These are phyloP conservation scores for Amaranthus hypochondriacus DNA, from an alignment of 148 eudicot genomes.

Conservation along the genomic window DNA sequence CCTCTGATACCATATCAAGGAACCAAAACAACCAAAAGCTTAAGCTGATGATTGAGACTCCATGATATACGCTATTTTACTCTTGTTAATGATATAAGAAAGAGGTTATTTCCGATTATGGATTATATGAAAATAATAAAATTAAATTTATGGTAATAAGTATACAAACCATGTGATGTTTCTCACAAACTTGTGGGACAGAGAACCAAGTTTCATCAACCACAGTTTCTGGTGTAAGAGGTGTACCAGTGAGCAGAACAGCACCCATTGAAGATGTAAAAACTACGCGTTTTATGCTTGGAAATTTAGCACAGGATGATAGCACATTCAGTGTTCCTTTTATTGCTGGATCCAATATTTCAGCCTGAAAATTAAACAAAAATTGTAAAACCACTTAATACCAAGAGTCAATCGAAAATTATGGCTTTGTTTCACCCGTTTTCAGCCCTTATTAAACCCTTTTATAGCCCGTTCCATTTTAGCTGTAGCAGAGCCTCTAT, in stretches of 20 bases:
- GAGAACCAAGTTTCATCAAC: slow-evolving; percentile 55
- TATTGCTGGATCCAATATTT: slow-evolving; percentile 51
- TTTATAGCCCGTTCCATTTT: too few relatives aligned
- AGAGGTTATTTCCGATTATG: too few relatives aligned
- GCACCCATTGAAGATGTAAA: slow-evolving; percentile 46
- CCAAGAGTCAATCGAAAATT: too few relatives aligned
- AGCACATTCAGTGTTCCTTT: slow-evolving; percentile 60
- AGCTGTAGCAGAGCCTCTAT: too few relatives aligned
- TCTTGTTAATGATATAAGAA: too few relatives aligned
- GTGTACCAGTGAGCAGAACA: slow-evolving; percentile 10
- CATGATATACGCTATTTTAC: too few relatives aligned
- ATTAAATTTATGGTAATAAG: not conserved
- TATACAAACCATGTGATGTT: slow-evolving; percentile 21
- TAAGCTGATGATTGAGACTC: too few relatives aligned
- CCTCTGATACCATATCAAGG: too few relatives aligned
- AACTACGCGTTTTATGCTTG: slow-evolving; percentile 40
- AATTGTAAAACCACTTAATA: not conserved
- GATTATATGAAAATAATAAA: too few relatives aligned
- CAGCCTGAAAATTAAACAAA: slow-evolving; percentile 33
- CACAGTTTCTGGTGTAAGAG: slow-evolving; percentile 24
- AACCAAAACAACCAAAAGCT: too few relatives aligned
- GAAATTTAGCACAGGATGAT: slow-evolving; percentile 35
- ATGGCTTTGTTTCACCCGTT: too few relatives aligned
- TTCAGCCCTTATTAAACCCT: too few relatives aligned
- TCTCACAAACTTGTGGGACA: slow-evolving; percentile 26